These are phyloP conservation scores for Cytospora mali DNA, from an alignment of 2,329 filamentous ascomycete genomes.

Conservation along the genomic window DNA sequence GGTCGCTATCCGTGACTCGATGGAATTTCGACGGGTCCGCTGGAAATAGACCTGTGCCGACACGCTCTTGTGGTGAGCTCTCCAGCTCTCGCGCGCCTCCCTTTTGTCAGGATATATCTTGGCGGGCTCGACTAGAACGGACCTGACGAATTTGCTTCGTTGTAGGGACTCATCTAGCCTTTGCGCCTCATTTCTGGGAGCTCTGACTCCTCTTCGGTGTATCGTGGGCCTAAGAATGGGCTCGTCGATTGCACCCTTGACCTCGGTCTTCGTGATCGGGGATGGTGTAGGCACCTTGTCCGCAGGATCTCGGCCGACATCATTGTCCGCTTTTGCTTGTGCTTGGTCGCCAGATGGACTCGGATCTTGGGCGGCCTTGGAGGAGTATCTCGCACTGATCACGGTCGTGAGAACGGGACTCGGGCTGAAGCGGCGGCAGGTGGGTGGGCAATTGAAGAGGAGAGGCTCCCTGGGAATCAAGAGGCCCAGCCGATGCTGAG, in stretches of 20 bases:
- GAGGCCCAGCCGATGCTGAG: slow-evolving; percentile 36
- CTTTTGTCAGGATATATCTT: slow-evolving; percentile 29
- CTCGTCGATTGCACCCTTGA: slow-evolving; percentile 1
- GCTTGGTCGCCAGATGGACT: not conserved
- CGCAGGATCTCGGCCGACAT: not conserved
- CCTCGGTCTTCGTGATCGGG: not conserved
- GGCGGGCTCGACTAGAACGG: slow-evolving; percentile 36
- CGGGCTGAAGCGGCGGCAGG: not conserved
- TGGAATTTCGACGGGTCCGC: slow-evolving; percentile 33
- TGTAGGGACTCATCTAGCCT: slow-evolving; percentile 15
- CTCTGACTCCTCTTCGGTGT: not conserved
- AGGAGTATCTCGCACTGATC: slow-evolving; percentile 3
- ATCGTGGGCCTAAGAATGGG: not conserved
- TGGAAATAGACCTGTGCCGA: slow-evolving; percentile 43
- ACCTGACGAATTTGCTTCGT: slow-evolving; percentile 26
- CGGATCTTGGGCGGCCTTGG: not conserved
- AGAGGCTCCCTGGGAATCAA: slow-evolving; percentile 33
- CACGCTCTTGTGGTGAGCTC: slow-evolving; percentile 33
- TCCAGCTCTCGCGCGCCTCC: slow-evolving; percentile 32
- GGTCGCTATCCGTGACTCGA: not conserved
- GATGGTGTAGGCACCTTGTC: not conserved
- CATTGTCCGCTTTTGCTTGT: not conserved
- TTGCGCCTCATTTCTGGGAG: not conserved
- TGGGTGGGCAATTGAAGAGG: slow-evolving; percentile 12
- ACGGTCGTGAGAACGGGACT: not conserved